These are phyloP conservation scores for Chaetomiaceae sp. DNA, from an alignment of 2,329 filamentous ascomycete genomes.

Conservation along the genomic window DNA sequence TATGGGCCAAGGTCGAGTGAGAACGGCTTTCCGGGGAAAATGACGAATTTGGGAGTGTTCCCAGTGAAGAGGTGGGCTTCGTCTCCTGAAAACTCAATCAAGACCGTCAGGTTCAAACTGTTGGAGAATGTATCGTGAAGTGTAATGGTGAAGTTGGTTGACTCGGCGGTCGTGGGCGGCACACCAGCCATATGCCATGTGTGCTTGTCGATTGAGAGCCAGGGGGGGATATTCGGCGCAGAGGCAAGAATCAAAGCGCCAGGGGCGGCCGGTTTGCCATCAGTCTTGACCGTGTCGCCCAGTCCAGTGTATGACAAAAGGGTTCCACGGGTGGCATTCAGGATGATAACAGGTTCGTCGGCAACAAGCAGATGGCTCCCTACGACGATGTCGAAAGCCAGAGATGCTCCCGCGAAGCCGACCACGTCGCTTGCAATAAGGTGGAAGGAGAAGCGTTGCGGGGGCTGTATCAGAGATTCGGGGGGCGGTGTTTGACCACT, in stretches of 20 bases:
- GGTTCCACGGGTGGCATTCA: slow-evolving; percentile 54
- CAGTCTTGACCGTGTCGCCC: slow-evolving; percentile 49
- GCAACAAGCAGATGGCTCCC: slow-evolving; percentile 66
- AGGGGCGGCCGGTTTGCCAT: slow-evolving; percentile 47
- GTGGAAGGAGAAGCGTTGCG: slow-evolving; percentile 67
- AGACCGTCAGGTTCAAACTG: slow-evolving; percentile 52
- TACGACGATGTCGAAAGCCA: slow-evolving; percentile 68
- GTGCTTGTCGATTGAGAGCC: slow-evolving; percentile 62
- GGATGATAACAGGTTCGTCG: slow-evolving; percentile 49
- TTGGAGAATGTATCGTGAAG: slow-evolving; percentile 58
- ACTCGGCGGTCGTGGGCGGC: slow-evolving; percentile 53
- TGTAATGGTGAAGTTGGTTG: slow-evolving; percentile 58
- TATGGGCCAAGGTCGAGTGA: slow-evolving; percentile 41
- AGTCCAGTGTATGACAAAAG: slow-evolving; percentile 52
- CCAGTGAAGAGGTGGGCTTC: slow-evolving; percentile 38
- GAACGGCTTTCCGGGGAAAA: slow-evolving; percentile 40
- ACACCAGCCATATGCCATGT: slow-evolving; percentile 62
- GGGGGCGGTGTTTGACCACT: slow-evolving; percentile 65
- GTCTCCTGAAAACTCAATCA: slow-evolving; percentile 24
- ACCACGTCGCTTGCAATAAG: slow-evolving; percentile 74
- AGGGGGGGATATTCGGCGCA: slow-evolving; percentile 54
- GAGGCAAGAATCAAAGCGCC: slow-evolving; percentile 50
- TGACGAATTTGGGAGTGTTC: slow-evolving; percentile 38
- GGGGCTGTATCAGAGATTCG: slow-evolving; percentile 58
- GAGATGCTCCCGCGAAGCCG: slow-evolving; percentile 66